Evolutionary conservation across 768 basidiomycete genomes (phyloP).

Genomic region (Trametes cubensis): DNA sequence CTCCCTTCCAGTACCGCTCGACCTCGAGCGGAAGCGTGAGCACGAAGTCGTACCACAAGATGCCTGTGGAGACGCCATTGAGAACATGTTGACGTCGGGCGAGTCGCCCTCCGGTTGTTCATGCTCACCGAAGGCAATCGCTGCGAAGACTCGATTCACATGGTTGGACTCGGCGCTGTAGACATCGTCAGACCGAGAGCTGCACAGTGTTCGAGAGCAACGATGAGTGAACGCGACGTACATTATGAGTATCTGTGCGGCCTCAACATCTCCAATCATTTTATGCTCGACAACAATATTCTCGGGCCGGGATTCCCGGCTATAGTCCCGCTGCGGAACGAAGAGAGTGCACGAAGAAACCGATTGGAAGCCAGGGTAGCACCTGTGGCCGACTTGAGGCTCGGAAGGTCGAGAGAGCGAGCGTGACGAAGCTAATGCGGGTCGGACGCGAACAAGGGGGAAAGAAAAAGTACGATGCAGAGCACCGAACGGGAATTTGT

Average conservation of each 20-base stretch:
- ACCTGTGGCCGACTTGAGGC: not conserved
- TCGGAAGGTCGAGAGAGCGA: not conserved
- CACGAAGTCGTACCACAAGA: slow-evolving; percentile 12
- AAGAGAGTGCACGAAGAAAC: not conserved
- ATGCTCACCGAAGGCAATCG: slow-evolving; percentile 5
- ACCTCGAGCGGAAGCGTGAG: slow-evolving; percentile 10
- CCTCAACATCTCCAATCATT: slow-evolving; percentile 1
- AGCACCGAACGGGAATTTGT: not conserved
- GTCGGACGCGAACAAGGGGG: not conserved
- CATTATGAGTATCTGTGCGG: slow-evolving; percentile 2
- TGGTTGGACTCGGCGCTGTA: slow-evolving; percentile 12
- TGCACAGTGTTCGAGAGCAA: not conserved
- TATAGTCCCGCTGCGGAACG: not conserved
- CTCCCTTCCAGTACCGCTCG: slow-evolving; percentile 14
- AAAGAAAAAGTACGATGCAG: not conserved
- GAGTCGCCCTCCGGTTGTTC: not conserved
- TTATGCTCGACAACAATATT: not conserved
- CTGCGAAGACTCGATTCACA: slow-evolving; percentile 5
- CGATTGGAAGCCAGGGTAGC: slow-evolving; percentile 7
- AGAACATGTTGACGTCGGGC: not conserved
- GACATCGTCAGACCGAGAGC: not conserved
- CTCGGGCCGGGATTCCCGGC: slow-evolving; percentile 10
- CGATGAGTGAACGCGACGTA: not conserved
- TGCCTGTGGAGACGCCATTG: not conserved
- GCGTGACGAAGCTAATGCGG: not conserved